A percentile compares a stretch with the other conserved stretches of the same genome.
phyloP scores from a whole-genome alignment of 2,329 filamentous ascomycete genomes.

The Fusarium algeriense region DNA sequence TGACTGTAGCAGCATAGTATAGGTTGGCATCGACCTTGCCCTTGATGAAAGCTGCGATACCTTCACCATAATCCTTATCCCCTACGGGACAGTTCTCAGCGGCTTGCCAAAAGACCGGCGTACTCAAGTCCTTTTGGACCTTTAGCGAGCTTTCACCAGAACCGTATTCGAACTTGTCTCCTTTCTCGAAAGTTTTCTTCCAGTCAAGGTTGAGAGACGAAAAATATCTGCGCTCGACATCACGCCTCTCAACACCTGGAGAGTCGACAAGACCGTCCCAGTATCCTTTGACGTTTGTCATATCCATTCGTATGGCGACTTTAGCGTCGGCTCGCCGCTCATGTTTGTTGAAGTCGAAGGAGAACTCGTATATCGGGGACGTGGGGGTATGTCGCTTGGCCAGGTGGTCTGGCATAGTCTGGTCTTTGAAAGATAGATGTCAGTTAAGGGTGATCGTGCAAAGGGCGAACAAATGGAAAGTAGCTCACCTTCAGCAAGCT shows the following conservation, averaged over 20 bases:
- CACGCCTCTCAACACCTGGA: background rate
- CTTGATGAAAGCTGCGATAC: background rate
- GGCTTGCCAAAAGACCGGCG: background rate
- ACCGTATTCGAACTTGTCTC: background rate
- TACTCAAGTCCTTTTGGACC: background rate
- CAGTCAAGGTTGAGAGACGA: accelerated
- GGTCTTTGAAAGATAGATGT: background rate
- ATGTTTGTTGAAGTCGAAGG: slow-evolving; percentile 4
- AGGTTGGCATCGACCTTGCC: background rate
- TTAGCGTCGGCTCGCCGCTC: background rate
- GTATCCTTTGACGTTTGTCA: background rate
- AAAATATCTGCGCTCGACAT: accelerated
- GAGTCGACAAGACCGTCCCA: background rate
- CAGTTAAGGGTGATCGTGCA: background rate
- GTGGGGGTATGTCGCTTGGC: accelerated
- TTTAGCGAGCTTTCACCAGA: accelerated
- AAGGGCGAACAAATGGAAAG: background rate
- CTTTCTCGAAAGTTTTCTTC: accelerated
- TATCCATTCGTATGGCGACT: background rate
- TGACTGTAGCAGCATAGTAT: background rate
- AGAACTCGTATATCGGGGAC: background rate
- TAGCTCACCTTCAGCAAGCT: background rate
- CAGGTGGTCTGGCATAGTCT: background rate
- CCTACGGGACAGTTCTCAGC: accelerated
- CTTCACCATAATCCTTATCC: background rate